These are phyloP conservation scores for Mycena alexandri DNA, from an alignment of 768 basidiomycete species.

Conservation along the genomic window DNA sequence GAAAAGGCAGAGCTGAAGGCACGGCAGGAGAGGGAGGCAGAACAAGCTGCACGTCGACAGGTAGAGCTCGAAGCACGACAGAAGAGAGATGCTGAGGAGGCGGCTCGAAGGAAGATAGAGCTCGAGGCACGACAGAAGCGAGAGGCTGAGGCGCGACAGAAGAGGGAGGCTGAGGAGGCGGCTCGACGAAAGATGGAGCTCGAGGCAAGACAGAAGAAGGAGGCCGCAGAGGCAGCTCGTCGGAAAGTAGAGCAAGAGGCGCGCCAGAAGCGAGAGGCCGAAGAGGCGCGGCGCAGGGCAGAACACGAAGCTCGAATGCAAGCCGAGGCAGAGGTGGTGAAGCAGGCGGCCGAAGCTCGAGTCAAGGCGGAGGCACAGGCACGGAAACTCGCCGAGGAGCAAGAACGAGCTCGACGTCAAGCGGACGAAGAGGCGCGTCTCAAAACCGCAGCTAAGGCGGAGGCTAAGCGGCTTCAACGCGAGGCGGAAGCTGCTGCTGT, in stretches of 20 bases:
- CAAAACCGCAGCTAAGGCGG: conserved; percentile 22
- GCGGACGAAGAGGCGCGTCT: conserved; percentile 35
- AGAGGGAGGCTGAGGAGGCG: conserved; percentile 28
- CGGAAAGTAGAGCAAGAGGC: conserved; percentile 31
- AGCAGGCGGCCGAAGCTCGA: conserved; percentile 28
- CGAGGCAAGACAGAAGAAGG: conserved; percentile 16
- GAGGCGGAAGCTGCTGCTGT: conserved; percentile 23
- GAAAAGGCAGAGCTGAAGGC: conserved; percentile 18
- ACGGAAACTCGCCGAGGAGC: conserved; percentile 22
- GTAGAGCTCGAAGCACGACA: conserved; percentile 31
- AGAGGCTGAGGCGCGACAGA: conserved; percentile 17
- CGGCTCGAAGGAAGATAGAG: conserved; percentile 19
- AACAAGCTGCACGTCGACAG: conserved; percentile 4
- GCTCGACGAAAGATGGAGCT: conserved; percentile 12
- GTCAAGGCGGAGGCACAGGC: conserved; percentile 24
- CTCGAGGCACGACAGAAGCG: conserved; percentile 14
- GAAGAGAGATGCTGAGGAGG: conserved; percentile 35
- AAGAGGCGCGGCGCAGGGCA: conserved; percentile 31
- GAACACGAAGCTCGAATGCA: conserved; percentile 31
- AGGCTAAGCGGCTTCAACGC: conserved; percentile 29
- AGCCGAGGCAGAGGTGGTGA: conserved; percentile 35
- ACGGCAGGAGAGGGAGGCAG: conserved; percentile 8
- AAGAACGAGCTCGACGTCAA: conserved; percentile 32
- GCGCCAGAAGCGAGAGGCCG: conserved; percentile 26
- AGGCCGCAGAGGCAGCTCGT: background rate